Evolutionary conservation across 1,139 yeast genomes (phyloP), one percentile per base, ranked within the genome.

Genomic region (Nakaseomyces delphensis): DNA sequence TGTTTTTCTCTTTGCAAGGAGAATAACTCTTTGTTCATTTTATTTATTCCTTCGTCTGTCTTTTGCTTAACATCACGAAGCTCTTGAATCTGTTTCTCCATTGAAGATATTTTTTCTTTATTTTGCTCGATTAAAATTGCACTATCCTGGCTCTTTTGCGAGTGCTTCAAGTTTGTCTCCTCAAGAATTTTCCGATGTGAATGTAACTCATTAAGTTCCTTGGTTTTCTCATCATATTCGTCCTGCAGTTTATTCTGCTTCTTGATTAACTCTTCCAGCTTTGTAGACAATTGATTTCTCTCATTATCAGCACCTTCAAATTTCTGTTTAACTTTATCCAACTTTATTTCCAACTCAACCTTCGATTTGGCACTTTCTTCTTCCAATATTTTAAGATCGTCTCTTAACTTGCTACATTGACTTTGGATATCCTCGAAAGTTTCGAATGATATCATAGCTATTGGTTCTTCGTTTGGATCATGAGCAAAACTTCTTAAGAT

Each of bases 1-100:
- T 71, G 75, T 46, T 79, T 79, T 28, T 77, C 78, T 45, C 76
- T 76, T 0, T 78, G 73, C 35, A 86, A 65, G 35, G 74, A 74
- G 59, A 86, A 76, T 30, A 89, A 66, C 50, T 87, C 96, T 37
- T 91, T 70, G 46, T 82, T 83, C 95, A 89, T 85, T 53, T 86
- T 86, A 58, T 86, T 89, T 44, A 89, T 81, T 4, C 95, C 96
- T 48, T 77, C 80, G 54, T 89, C 96, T 1, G 91, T 84, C 49
- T 77, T 82, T 21, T 71, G 70, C 53, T 82, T 83, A 8, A 74
- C 76, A 27, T 31, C 29, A 5, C 44, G 43, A 6, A 51, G 36
- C 1, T 39, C 46, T 13, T 44, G 43, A 14, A 62, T 41, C n/a
- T 55, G 54, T 10, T 43, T 46, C 4, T 50, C 46, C 13, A 46